These are phyloP conservation scores for Sutorius eximius DNA, from an alignment of 1,284 basidiomycete genomes.

Conservation along the genomic window DNA sequence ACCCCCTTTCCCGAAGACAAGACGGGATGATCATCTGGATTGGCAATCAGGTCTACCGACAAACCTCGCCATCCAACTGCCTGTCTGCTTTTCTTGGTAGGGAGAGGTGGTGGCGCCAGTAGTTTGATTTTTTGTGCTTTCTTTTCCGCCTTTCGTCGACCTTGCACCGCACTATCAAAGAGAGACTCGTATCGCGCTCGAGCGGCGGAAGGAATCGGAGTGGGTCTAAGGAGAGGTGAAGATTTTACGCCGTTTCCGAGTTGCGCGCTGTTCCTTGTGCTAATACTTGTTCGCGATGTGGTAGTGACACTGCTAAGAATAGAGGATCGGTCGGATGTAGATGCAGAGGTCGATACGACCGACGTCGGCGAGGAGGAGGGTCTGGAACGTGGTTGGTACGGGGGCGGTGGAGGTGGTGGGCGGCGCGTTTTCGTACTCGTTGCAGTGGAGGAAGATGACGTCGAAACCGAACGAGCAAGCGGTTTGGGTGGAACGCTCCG, in stretches of 20 bases:
- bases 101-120: slow-evolving; percentile 38
- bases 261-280: slow-evolving; percentile 35
- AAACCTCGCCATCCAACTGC: slow-evolving; percentile 75
- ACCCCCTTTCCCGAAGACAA: slow-evolving; percentile 17
- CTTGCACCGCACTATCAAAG: slow-evolving; percentile 58
- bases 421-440: slow-evolving; percentile 33
- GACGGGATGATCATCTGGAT: slow-evolving; percentile 38
- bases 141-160: slow-evolving; percentile 44
- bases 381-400: slow-evolving; percentile 32
- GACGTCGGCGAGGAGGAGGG: slow-evolving; percentile 42
- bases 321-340: slow-evolving; percentile 62
- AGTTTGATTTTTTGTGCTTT: slow-evolving; percentile 34
- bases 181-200: slow-evolving; percentile 65
- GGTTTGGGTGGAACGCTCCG: slow-evolving; percentile 34
- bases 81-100: slow-evolving; percentile 48
- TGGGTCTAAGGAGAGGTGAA: slow-evolving; percentile 45
- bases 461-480: slow-evolving; percentile 30
- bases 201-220: slow-evolving; percentile 64
- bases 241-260: slow-evolving; percentile 21
- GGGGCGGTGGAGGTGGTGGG: slow-evolving; percentile 37
- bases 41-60: slow-evolving; percentile 68
- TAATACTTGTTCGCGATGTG: slow-evolving; percentile 48
- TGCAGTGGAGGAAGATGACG: slow-evolving; percentile 34
- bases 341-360: slow-evolving; percentile 38
- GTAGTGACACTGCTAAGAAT: slow-evolving; percentile 52